These are phyloP conservation scores for Colletotrichum sp. DNA, from an alignment of 2,329 filamentous ascomycete species.

Conservation along the genomic window DNA sequence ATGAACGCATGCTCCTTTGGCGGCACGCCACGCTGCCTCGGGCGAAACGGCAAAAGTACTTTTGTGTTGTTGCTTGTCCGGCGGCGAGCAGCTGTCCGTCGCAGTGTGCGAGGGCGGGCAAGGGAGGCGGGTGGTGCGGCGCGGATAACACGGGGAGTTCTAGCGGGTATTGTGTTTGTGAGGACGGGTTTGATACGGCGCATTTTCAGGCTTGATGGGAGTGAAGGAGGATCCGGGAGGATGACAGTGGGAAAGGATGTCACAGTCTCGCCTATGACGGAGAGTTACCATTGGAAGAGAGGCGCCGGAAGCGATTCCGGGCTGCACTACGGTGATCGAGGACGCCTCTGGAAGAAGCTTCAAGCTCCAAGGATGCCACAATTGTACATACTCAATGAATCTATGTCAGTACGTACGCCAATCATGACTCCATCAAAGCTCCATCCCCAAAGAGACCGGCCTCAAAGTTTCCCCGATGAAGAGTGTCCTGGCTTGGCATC, in stretches of 20 bases:
- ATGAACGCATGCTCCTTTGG: background rate
- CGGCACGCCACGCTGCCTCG: background rate
- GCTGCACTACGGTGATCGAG: background rate
- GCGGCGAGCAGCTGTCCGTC: background rate
- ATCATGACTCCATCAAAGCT: background rate
- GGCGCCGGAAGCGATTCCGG: background rate
- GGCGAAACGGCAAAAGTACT: background rate
- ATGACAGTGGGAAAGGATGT: background rate
- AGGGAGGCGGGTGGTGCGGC: background rate
- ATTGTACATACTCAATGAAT: background rate
- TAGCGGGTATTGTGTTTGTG: background rate
- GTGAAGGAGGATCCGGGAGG: background rate
- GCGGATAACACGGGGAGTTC: background rate
- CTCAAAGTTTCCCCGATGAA: background rate
- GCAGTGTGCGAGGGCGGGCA: background rate
- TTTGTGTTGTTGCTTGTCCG: background rate
- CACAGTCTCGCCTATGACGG: background rate
- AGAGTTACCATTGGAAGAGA: background rate
- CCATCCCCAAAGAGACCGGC: background rate
- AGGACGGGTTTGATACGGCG: background rate
- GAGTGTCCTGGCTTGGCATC: background rate
- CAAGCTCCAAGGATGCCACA: background rate
- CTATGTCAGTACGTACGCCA: background rate
- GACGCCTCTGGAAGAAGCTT: background rate
- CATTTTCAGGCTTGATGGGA: background rate